Evolutionary conservation across 2,329 filamentous ascomycete species (phyloP).

Genomic region (Trichoderma sp.): DNA sequence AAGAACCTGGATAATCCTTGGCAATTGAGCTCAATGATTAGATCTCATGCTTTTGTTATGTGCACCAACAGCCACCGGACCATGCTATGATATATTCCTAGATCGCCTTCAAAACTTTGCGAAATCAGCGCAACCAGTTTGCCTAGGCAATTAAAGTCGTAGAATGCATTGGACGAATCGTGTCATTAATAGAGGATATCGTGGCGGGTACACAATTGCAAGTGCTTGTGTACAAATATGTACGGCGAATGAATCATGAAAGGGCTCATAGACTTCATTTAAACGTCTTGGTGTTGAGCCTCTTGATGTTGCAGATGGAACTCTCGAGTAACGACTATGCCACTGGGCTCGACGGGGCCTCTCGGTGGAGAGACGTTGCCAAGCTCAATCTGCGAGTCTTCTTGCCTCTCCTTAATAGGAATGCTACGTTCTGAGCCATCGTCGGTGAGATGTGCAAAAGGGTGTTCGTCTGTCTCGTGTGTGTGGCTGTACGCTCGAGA

Average conservation of each 20-base stretch:
- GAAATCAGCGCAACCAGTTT: background rate
- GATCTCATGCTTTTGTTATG: background rate
- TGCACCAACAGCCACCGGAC: background rate
- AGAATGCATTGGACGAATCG: background rate
- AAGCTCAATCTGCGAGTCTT: slow-evolving; percentile 22
- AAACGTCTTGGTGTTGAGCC: slow-evolving; percentile 21
- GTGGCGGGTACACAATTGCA: background rate
- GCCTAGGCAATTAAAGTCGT: background rate
- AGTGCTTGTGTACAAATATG: background rate
- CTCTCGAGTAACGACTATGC: slow-evolving; percentile 29
- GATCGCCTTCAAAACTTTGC: background rate
- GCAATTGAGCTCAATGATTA: background rate
- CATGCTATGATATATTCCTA: background rate
- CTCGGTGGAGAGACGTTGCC: background rate
- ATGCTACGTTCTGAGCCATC: slow-evolving; percentile 23
- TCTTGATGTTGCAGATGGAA: slow-evolving; percentile 22
- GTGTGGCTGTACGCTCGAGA: slow-evolving; percentile 15
- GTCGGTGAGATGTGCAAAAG: slow-evolving; percentile 24
- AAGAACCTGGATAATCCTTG: background rate
- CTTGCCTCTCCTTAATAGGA: background rate
- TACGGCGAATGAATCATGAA: background rate
- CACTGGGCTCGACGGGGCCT: background rate
- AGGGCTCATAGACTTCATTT: background rate
- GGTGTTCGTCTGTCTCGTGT: slow-evolving; percentile 27
- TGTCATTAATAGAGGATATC: background rate